Evolutionary conservation across 768 basidiomycete species (phyloP), one percentile per base, ranked within the genome.

Genomic region (Amanita thiersii): DNA sequence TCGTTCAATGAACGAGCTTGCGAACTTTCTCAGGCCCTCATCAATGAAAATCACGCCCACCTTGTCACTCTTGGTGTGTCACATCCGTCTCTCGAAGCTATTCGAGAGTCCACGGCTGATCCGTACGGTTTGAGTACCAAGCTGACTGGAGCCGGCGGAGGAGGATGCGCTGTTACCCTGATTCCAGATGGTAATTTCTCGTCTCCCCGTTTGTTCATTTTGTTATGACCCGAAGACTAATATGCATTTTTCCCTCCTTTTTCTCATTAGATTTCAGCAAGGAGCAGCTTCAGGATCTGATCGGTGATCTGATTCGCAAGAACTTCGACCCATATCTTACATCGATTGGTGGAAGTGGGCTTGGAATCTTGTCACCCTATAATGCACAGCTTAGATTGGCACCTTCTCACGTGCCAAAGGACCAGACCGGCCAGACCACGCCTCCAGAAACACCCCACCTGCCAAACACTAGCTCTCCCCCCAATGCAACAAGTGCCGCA

Each of bases 91-190:
- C 63, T 99, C 44, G 96, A 99, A 60, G 63, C 69, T 15, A 91
- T 97, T 50, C 76, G 80, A 41, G 61, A 69, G n/a, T 79, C 73
- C 50, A 88, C 91, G 0, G 68, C 71, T 7, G 55, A 65, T 47
- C 82, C 81, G 5, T 86, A 82, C 62, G 63, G 65, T 7, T 67
- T 98, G 36, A 79, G 79, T 52, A 92, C 91, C n/a, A 96, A 97
- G 66, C 64, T 99, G 43, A 99, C 96, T 5, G 96, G 96, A 30
- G 94, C 96, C 5, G 96, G 96, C 21, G 96, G 96, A 29, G 96
- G 96, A 18, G 96, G 96, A n/a, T 98, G 96, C 56, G 83, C 92
- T 3, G 90, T 98, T 21, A 94, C 93, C 9, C 75, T 98, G 25
- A 72, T 99, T 39, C 96, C 96, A 39, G 92, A 97, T 64, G 77